Evolutionary conservation across 192 early-diverging fungal genomes (phyloP).

Genomic region (Entomortierella beljakovae): DNA sequence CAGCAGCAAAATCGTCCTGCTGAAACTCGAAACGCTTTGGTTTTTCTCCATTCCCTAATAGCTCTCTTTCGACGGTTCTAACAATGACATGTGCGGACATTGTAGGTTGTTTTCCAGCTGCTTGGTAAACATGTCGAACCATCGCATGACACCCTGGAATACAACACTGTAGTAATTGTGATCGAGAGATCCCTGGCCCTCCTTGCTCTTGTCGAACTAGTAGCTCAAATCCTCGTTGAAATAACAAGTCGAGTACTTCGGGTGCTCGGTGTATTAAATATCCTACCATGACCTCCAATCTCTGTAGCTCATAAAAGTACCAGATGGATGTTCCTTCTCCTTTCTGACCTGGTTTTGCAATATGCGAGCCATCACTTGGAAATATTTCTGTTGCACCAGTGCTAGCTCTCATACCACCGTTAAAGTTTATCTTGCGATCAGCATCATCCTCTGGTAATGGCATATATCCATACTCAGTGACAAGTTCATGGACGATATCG

Average conservation of each 20-base stretch:
- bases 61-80: conserved; percentile 9
- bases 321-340: conserved; percentile 42
- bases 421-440: conserved; percentile 31
- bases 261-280: conserved; percentile 33
- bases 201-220: neutral
- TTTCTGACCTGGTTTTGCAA: conserved; percentile 14
- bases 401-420: conserved; percentile 20
- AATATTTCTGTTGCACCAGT: conserved; percentile 15
- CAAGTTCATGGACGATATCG: conserved; percentile 4
- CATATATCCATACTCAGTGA: conserved; percentile 44
- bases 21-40: conserved; percentile 25
- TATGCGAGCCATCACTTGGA: conserved; percentile 41
- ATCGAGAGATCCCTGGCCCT: conserved; percentile 8
- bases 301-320: conserved; percentile 43
- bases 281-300: conserved; percentile 30
- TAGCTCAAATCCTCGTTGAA: conserved; percentile 36
- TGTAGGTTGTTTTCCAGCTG: neutral
- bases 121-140: conserved; percentile 29
- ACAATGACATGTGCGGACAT: neutral
- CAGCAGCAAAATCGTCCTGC: conserved; percentile 24
- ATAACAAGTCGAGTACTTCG: conserved; percentile 21
- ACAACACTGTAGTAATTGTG: conserved; percentile 34
- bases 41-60: conserved; percentile 25
- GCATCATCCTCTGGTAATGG: conserved; percentile 45
- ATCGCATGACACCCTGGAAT: conserved; percentile 36